A percentile compares a stretch with the other conserved stretches of the same genome.
Evolutionary conservation across 257 asterid genomes (phyloP).

Genomic region (Solanum lycopersicoides): DNA sequence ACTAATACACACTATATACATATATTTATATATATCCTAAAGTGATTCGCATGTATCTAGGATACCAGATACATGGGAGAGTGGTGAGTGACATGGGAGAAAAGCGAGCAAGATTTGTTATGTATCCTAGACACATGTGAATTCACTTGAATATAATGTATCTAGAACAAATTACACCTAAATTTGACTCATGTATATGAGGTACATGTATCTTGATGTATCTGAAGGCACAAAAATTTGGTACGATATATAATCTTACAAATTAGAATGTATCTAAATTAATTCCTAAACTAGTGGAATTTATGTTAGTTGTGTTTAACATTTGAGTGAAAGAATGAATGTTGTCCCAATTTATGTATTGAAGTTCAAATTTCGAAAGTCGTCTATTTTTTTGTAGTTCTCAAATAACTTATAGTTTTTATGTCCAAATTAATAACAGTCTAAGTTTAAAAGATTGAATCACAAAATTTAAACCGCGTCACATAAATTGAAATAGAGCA

Average conservation of each 20-base stretch:
- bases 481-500: fast-evolving
- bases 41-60: no score
- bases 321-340: not conserved
- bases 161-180: not conserved
- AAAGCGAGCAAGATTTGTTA: no score
- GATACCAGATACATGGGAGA: no score
- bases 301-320: no score
- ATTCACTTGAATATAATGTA: no score
- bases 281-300: not conserved
- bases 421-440: not conserved
- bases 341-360: not conserved
- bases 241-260: no score
- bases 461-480: not conserved
- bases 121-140: not conserved
- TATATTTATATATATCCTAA: no score
- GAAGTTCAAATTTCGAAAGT: not conserved
- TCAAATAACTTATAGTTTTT: not conserved
- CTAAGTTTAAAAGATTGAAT: not conserved
- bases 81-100: no score
- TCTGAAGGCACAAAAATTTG: not conserved
- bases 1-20: no score
- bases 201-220: no score
- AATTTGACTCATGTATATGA: not conserved
- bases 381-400: not conserved
- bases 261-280: no score